Evolutionary conservation across 768 basidiomycete species (phyloP).

Genomic region (Russula virescens): DNA sequence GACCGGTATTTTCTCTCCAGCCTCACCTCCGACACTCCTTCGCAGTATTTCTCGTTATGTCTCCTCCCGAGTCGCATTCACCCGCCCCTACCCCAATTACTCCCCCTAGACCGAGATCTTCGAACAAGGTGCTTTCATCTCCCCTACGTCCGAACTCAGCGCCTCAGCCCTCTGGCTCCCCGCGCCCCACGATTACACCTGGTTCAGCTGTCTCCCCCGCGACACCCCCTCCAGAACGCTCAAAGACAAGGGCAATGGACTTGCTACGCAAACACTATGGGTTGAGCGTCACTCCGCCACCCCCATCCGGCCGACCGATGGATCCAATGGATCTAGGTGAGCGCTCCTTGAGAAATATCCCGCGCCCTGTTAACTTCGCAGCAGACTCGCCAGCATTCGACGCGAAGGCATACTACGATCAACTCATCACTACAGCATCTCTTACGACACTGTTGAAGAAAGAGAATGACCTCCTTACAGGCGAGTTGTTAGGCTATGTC

Average conservation of each 20-base stretch:
- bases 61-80: slow-evolving; percentile 5
- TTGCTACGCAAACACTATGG: slow-evolving; percentile 85
- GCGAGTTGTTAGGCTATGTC: slow-evolving; percentile 33
- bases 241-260: slow-evolving; percentile 55
- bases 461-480: slow-evolving; percentile 76
- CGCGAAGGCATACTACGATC: slow-evolving; percentile 78
- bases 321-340: slow-evolving; percentile 82
- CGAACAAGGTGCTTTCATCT: slow-evolving; percentile 15
- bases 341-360: slow-evolving; percentile 23
- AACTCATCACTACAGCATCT: slow-evolving; percentile 76
- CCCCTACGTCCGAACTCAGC: slow-evolving; percentile 20
- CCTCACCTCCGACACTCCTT: background rate
- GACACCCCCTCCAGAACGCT: slow-evolving; percentile 18
- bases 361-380: slow-evolving; percentile 6
- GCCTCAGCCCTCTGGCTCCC: background rate
- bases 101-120: slow-evolving; percentile 17
- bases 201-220: slow-evolving; percentile 4
- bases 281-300: slow-evolving; percentile 67
- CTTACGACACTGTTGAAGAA: slow-evolving; percentile 66
- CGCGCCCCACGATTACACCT: background rate
- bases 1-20: no score
- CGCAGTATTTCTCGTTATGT: background rate
- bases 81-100: slow-evolving; percentile 7
- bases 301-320: slow-evolving; percentile 47
- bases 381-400: slow-evolving; percentile 79